Conservation (phyloP, 495 filamentous ascomycete genomes). For the Penicillium lagena region DNA sequence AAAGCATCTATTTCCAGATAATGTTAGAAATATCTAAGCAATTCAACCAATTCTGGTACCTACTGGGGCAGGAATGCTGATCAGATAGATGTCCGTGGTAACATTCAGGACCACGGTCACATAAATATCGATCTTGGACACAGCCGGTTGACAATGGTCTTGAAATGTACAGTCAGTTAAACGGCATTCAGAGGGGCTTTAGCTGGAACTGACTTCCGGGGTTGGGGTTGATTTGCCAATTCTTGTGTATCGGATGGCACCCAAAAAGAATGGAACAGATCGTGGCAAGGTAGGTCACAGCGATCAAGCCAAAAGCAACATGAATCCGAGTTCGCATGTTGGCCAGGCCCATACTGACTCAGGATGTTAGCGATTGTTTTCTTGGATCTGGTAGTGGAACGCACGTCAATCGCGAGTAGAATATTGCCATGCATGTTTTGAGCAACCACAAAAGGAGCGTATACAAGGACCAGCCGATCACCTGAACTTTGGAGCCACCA, state of each 20-base stretch:
- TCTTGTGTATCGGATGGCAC: slow-evolving; percentile 46
- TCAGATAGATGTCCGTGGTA: slow-evolving; percentile 47
- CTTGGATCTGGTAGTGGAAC: too few species aligned
- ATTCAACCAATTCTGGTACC: background rate
- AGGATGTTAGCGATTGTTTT: background rate
- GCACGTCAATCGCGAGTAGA: slow-evolving; percentile 57
- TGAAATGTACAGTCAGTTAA: background rate
- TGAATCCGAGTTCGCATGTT: slow-evolving; percentile 45
- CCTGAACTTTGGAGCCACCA: slow-evolving; percentile 51
- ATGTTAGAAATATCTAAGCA: background rate
- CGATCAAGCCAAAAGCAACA: slow-evolving; percentile 46
- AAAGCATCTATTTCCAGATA: slow-evolving; percentile 37
- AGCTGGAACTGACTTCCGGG: slow-evolving; percentile 42
- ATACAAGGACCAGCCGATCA: slow-evolving; percentile 52
- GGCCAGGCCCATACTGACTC: slow-evolving; percentile 34
- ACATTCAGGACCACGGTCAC: slow-evolving; percentile 47
- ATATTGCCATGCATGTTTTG: slow-evolving; percentile 53
- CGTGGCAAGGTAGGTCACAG: slow-evolving; percentile 45
- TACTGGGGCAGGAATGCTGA: slow-evolving; percentile 50
- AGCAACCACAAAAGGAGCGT: slow-evolving; percentile 51
- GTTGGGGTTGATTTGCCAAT: slow-evolving; percentile 53
- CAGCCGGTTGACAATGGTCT: slow-evolving; percentile 41
- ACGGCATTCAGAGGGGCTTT: background rate
- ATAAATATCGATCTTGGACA: slow-evolving; percentile 41
- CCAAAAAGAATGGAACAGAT: slow-evolving; percentile 46